Conservation (phyloP, 768 basidiomycete species). For the Hypsizygus marmoreus region DNA sequence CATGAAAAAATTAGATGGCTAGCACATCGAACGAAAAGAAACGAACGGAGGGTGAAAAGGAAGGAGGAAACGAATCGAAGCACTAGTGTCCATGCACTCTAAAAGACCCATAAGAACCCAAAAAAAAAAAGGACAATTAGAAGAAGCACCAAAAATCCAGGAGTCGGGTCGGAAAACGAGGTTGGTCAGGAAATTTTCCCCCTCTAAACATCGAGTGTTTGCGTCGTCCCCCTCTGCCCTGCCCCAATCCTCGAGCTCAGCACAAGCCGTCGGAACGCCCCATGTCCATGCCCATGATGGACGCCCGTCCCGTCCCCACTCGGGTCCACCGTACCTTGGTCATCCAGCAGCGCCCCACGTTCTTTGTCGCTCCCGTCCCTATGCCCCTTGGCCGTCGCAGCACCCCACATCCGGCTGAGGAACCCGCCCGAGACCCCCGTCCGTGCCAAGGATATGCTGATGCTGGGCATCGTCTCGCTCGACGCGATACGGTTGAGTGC, state of each 20-base stretch:
- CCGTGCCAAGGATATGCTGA: too few species aligned
- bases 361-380: too few species aligned
- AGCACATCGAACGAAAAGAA: conserved; percentile 17
- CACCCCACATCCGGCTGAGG: conserved; percentile 77
- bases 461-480: conserved; percentile 42
- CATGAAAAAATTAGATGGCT: conserved; percentile 22
- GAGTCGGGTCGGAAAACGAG: conserved; percentile 1
- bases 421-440: conserved; percentile 47
- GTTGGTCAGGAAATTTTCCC: neutral
- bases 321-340: conserved; percentile 12
- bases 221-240: conserved; percentile 9
- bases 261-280: conserved; percentile 32
- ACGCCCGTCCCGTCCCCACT: conserved; percentile 18
- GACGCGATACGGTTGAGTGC: conserved; percentile 19
- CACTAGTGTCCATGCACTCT: conserved; percentile 14
- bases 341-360: conserved; percentile 10
- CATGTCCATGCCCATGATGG: conserved; percentile 22
- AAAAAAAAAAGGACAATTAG: conserved; percentile 15
- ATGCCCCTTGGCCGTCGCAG: conserved; percentile 39
- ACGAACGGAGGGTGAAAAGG: too few species aligned
- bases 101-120: neutral
- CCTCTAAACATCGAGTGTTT: conserved; percentile 14
- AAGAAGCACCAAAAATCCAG: conserved; percentile 10
- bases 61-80: too few species aligned
- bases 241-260: conserved; percentile 27